A percentile compares a stretch with the other conserved stretches of the same genome.
Evolutionary conservation across 306 rosid species (phyloP).

Genomic region (Canavalia gladiata): DNA sequence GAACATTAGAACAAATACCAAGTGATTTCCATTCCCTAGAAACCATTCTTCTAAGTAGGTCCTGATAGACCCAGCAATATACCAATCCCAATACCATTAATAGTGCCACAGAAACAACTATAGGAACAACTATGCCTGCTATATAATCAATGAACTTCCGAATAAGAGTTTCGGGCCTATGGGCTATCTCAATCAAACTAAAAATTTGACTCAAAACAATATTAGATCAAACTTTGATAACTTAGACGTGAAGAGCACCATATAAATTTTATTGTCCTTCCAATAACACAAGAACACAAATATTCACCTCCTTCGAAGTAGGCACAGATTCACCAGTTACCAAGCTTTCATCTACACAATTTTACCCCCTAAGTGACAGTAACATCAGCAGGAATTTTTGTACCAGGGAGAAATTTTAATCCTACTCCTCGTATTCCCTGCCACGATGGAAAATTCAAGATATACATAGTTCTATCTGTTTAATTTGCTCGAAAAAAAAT

Average conservation of each 20-base stretch:
- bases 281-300: constrained; percentile 63
- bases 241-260: constrained; percentile 80
- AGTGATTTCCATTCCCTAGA: constrained; percentile 87
- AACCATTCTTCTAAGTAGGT: constrained; percentile 91
- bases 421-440: no score
- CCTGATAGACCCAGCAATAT: constrained; percentile 77
- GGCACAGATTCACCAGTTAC: constrained; percentile 95
- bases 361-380: constrained; percentile 84
- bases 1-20: constrained; percentile 96
- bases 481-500: no score
- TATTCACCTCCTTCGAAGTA: constrained; percentile 76
- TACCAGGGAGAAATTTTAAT: constrained; percentile 92
- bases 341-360: constrained; percentile 95
- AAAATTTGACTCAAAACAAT: constrained; percentile 94
- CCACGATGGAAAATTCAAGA: no score
- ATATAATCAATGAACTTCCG: constrained; percentile 99
- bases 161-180: constrained; percentile 98
- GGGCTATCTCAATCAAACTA: constrained; percentile 96
- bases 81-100: constrained; percentile 84
- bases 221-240: constrained; percentile 94
- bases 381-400: constrained; percentile 95
- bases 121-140: constrained; percentile 95
- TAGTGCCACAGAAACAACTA: constrained; percentile 78
- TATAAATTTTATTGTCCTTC: constrained; percentile 95
- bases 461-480: no score